Conservation (phyloP, 177 flowering plant species). For the Telopea speciosissima region DNA sequence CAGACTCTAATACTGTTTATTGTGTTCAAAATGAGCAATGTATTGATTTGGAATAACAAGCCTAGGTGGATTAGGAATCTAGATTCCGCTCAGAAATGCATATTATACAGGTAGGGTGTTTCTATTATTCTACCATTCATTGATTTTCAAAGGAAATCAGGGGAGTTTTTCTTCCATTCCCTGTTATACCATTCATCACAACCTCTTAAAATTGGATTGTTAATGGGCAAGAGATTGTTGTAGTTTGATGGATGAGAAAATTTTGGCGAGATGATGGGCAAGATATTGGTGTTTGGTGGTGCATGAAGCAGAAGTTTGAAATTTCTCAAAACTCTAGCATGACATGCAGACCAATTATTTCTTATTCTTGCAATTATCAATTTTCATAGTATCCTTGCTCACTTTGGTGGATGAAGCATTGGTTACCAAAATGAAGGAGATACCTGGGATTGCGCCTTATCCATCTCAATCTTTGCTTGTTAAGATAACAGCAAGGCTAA, state of each 20-base stretch:
- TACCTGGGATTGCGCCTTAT: not conserved
- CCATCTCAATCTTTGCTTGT: not conserved
- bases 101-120: not conserved
- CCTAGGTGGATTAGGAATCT: not conserved
- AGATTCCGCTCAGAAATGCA: not conserved
- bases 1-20: conserved; percentile 13
- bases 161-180: not conserved
- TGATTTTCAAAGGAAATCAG: not conserved
- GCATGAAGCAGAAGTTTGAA: not conserved
- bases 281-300: not conserved
- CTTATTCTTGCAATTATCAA: not conserved
- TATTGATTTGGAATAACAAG: conserved; percentile 22
- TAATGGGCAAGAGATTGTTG: not conserved
- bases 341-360: not conserved
- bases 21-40: conserved; percentile 47
- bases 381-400: not conserved
- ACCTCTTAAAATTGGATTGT: not conserved
- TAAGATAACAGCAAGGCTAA: not conserved
- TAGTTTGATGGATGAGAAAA: not conserved
- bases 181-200: not conserved
- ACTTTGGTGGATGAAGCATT: not conserved
- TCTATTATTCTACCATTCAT: not conserved
- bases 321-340: not conserved
- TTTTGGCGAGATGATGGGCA: conserved; percentile 4
- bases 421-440: not conserved